These are phyloP conservation scores for Boletus subparvulus DNA, from an alignment of 768 basidiomycete genomes.

Conservation along the genomic window DNA sequence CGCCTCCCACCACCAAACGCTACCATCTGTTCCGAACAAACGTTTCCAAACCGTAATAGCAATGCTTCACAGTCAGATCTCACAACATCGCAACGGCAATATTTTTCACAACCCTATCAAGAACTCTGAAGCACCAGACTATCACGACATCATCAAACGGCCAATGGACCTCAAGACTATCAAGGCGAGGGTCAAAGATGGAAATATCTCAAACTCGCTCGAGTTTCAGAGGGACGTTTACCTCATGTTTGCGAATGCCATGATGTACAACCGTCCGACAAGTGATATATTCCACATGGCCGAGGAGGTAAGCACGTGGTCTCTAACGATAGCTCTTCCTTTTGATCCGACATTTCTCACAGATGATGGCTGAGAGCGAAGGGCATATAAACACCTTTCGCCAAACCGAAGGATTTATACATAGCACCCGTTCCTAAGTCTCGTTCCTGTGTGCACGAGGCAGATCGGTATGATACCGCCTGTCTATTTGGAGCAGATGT, in stretches of 20 bases:
- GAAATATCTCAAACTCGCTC: slow-evolving; percentile 71
- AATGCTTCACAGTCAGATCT: slow-evolving; percentile 79
- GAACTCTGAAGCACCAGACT: slow-evolving; percentile 84
- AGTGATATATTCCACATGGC: slow-evolving; percentile 90
- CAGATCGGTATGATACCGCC: too few species aligned
- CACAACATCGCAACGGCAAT: slow-evolving; percentile 82
- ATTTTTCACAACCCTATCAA: slow-evolving; percentile 92
- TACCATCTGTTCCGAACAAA: slow-evolving; percentile 47
- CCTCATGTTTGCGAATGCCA: slow-evolving; percentile 94
- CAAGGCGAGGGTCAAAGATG: slow-evolving; percentile 82
- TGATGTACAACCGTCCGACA: slow-evolving; percentile 92
- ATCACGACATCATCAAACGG: slow-evolving; percentile 88
- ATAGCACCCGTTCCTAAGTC: slow-evolving; percentile 36
- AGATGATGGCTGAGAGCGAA: slow-evolving; percentile 82
- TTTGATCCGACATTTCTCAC: not conserved
- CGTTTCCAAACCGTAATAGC: slow-evolving; percentile 80
- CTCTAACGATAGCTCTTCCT: not conserved
- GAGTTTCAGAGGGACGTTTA: slow-evolving; percentile 90
- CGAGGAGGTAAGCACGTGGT: slow-evolving; percentile 64
- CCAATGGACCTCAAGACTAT: slow-evolving; percentile 97
- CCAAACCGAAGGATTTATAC: slow-evolving; percentile 72
- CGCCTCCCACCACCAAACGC: slow-evolving; percentile 13
- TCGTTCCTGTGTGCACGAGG: not conserved
- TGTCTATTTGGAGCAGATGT: slow-evolving; percentile 2
- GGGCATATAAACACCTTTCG: slow-evolving; percentile 64